These are phyloP conservation scores for Penicillium frequentans DNA, from an alignment of 2,329 filamentous ascomycete species.

Conservation along the genomic window DNA sequence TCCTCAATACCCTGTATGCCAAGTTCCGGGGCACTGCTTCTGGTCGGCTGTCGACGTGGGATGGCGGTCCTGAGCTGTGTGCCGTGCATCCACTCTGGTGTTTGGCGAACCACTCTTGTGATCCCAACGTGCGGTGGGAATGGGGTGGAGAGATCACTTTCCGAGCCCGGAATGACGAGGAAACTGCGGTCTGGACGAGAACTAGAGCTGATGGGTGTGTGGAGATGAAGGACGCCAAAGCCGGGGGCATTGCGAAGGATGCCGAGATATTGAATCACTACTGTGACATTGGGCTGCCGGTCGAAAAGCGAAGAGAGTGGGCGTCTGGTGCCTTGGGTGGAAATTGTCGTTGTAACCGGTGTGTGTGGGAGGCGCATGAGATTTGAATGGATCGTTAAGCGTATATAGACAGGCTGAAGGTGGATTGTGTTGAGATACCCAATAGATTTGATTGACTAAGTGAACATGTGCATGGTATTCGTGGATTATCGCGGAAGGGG, in stretches of 20 bases:
- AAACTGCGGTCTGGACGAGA: slow-evolving; percentile 40
- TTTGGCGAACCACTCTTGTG: slow-evolving; percentile 92
- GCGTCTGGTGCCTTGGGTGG: slow-evolving; percentile 84
- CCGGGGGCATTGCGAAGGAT: slow-evolving; percentile 66
- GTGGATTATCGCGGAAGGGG: background rate
- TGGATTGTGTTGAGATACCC: slow-evolving; percentile 17
- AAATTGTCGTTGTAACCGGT: slow-evolving; percentile 82
- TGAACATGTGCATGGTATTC: background rate
- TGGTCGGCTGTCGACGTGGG: slow-evolving; percentile 71
- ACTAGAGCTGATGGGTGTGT: slow-evolving; percentile 23
- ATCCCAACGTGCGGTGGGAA: slow-evolving; percentile 93
- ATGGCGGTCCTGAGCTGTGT: slow-evolving; percentile 84
- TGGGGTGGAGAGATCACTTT: slow-evolving; percentile 62
- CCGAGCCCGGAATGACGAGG: slow-evolving; percentile 31
- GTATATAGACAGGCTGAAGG: slow-evolving; percentile 5
- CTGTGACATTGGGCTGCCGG: slow-evolving; percentile 77
- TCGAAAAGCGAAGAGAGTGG: slow-evolving; percentile 84
- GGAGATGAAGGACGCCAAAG: slow-evolving; percentile 45
- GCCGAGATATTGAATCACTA: slow-evolving; percentile 94
- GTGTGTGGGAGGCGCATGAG: slow-evolving; percentile 65
- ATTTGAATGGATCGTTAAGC: background rate
- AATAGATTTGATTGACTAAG: slow-evolving; percentile 5
- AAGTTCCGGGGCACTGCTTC: slow-evolving; percentile 94
- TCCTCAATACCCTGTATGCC: slow-evolving; percentile 86
- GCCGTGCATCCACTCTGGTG: slow-evolving; percentile 97